Conservation (phyloP, 2,329 filamentous ascomycete species). For the Talaromyces albobiverticillius region DNA sequence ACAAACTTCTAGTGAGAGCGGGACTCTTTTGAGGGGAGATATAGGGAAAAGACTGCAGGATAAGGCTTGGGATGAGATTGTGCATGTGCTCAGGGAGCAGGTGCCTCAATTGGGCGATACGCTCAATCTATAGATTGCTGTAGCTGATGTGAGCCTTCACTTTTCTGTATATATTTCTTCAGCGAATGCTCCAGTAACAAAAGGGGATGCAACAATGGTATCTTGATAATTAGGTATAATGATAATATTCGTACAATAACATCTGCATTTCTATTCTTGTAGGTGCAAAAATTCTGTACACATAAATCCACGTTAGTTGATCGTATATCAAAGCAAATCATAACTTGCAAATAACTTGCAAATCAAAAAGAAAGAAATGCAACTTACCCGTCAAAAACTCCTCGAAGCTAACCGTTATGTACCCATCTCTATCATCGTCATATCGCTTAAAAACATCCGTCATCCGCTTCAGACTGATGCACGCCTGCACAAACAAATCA, state of each 20-base stretch:
- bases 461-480: conserved; percentile 96
- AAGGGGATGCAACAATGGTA: background rate
- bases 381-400: conserved; percentile 66
- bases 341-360: no score
- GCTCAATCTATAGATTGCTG: background rate
- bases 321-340: background rate
- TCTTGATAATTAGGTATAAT: conserved; percentile 7
- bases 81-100: conserved; percentile 29
- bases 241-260: background rate
- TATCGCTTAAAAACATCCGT: conserved; percentile 99
- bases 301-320: conserved; percentile 11
- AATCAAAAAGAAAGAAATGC: background rate
- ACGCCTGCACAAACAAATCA: conserved; percentile 95
- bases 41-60: conserved; percentile 36
- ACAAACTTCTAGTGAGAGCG: conserved; percentile 15
- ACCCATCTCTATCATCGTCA: conserved; percentile 93
- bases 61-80: conserved; percentile 42
- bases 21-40: conserved; percentile 28
- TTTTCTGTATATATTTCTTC: background rate
- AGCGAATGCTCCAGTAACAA: background rate
- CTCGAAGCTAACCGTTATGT: conserved; percentile 79
- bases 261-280: conserved; percentile 27
- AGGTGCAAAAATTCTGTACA: conserved; percentile 34
- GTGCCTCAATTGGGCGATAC: conserved; percentile 19
- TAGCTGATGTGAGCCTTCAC: no score